Evolutionary conservation across 805 yeast species (phyloP).

Genomic region (Nakazawaea populi): DNA sequence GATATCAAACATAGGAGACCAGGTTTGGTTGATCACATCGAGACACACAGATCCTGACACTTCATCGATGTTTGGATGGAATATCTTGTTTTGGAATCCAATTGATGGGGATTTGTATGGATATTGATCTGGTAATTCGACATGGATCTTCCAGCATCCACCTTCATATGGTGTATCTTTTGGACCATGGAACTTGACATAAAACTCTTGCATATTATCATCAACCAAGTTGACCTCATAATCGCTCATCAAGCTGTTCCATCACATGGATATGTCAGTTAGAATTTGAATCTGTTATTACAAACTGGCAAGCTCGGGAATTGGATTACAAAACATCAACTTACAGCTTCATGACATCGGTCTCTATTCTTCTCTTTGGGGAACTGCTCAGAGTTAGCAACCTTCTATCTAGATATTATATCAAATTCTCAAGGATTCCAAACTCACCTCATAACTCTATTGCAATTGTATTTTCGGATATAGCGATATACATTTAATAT

Average conservation of each 20-base stretch:
- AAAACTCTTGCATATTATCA: slow-evolving; percentile 82
- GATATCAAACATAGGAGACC: slow-evolving; percentile 97
- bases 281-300: no score
- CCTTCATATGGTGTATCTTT: slow-evolving; percentile 81
- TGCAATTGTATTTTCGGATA: no score
- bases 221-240: slow-evolving; percentile 80
- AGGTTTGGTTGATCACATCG: slow-evolving; percentile 94
- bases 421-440: no score
- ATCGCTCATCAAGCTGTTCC: slow-evolving; percentile 74
- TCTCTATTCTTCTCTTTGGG: slow-evolving; percentile 77
- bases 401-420: no score
- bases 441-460: slow-evolving; percentile 6
- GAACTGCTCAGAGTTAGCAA: slow-evolving; percentile 30
- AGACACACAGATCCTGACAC: slow-evolving; percentile 87
- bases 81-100: slow-evolving; percentile 86
- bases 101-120: slow-evolving; percentile 96
- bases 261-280: not conserved
- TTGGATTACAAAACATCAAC: slow-evolving; percentile 20
- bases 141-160: slow-evolving; percentile 87
- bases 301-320: not conserved
- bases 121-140: slow-evolving; percentile 90
- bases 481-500: no score
- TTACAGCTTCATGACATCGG: slow-evolving; percentile 91
- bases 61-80: slow-evolving; percentile 94
- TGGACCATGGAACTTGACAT: slow-evolving; percentile 84